A percentile compares a stretch with the other conserved stretches of the same genome.
These are phyloP conservation scores for Epichloe typhina DNA, from an alignment of 2,329 filamentous ascomycete genomes.

Conservation along the genomic window DNA sequence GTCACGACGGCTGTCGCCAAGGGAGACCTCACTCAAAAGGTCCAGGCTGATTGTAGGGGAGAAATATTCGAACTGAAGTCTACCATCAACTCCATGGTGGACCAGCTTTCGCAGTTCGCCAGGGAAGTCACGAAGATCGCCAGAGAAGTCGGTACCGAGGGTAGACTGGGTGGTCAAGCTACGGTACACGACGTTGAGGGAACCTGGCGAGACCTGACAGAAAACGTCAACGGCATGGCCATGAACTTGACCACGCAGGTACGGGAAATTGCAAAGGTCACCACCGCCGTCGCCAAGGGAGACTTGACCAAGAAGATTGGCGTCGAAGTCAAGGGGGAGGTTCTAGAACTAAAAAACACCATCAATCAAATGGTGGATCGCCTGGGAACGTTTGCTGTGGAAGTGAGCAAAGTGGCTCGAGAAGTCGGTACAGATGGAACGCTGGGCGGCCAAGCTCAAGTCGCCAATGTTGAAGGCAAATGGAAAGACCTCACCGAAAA, in stretches of 20 bases:
- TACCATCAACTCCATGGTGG: conserved; percentile 99
- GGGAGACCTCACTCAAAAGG: conserved; percentile 92
- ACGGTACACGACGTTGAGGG: conserved; percentile 93
- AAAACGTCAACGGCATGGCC: conserved; percentile 96
- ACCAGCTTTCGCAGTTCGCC: conserved; percentile 91
- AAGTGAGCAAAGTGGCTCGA: conserved; percentile 88
- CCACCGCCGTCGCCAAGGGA: conserved; percentile 84
- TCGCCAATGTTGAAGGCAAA: conserved; percentile 91
- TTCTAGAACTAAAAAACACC: conserved; percentile 87
- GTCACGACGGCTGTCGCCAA: conserved; percentile 60
- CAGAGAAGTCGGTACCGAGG: conserved; percentile 91
- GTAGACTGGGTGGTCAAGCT: conserved; percentile 84
- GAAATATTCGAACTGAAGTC: conserved; percentile 93
- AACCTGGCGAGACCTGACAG: conserved; percentile 91
- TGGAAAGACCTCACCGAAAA: conserved; percentile 96
- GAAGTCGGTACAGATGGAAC: conserved; percentile 95
- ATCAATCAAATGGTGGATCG: conserved; percentile 99
- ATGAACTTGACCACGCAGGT: conserved; percentile 97
- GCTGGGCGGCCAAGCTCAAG: conserved; percentile 82
- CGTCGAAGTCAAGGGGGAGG: conserved; percentile 87
- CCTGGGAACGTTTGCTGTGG: conserved; percentile 86
- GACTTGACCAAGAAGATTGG: conserved; percentile 94
- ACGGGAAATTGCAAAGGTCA: conserved; percentile 92
- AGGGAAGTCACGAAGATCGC: conserved; percentile 95
- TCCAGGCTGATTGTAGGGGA: conserved; percentile 82